Base-by-base conservation (phyloP, 805 yeast species). In the Debaryomyces castellii region DNA sequence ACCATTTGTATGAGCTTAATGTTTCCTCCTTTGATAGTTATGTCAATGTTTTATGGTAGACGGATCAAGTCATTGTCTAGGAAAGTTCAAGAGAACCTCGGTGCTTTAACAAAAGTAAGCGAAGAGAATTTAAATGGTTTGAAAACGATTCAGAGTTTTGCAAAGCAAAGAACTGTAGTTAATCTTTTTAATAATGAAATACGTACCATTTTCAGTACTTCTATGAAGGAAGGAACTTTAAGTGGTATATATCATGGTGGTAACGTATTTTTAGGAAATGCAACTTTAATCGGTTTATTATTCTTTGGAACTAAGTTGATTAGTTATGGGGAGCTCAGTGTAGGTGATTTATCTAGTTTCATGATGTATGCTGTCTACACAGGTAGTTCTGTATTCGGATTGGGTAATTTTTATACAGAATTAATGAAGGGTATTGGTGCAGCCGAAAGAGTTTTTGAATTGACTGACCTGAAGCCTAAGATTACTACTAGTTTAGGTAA, bases 371-470 rank as follows among this genome's bases (percentile, higher is more conserved):
- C 97, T 0, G 89, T 89, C 1, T 92, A 88, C 64, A 87, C 96
- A 2, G 98, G 97, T 0, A 76, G 89, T n/a, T 89, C 97, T 7
- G 87, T 91, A 56, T 87, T 87, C 64, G 96, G 97, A 0, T 63
- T 92, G 16, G 92, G 96, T 0, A 87, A 87, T 57, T 92, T 92
- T 62, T 92, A 91, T 61, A 83, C 96, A 2, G 98, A 92, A 63
- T 71, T 92, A 47, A 92, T 92, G 97, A 92, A 92, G 69, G 98
- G 97, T 45, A 87, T 91, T 6, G 98, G 98, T 41, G 97, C 98
- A 0, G 94, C 97, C 0, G 85, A 90, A 41, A 74, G 98, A 48
- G 80, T 92, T 21, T 91, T 92, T 70, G 98, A 92, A 62, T 72
- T 92, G 41, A 81, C 85, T 48, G 94, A 87, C 49, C 76, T 89